Evolutionary conservation across 352 stramenopile genomes (phyloP), one percentile per base, ranked within the genome.

Genomic region (Pythium coloratum): DNA sequence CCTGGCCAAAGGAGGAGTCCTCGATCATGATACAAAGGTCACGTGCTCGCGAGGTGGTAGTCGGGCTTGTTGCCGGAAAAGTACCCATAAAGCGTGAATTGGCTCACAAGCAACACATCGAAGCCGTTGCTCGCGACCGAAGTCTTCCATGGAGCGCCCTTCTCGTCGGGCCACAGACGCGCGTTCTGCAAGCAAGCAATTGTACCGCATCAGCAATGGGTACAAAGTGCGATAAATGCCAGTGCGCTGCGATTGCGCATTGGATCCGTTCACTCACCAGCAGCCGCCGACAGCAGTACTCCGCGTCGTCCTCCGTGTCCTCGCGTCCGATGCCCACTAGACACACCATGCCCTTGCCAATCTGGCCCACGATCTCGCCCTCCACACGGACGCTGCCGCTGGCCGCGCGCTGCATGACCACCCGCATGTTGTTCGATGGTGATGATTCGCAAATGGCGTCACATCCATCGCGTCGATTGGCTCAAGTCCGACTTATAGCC

Each of bases 31-130:
- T 44, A 61, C 14, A 6, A 32, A 61, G 12, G 12, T 16, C 33
- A 69, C 81, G 62, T 80, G 94, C 88, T 96, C 20, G 86, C 77
- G 63, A 94, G 76, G 58, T 95, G 88, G 67, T 90, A 96, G 68
- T 96, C 86, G 26, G 88, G 88, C 50, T 94, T 96, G 78, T 96
- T 96, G 67, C 88, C 88, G 1, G 69, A 65, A 47, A 96, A 88
- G 66, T 86, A 91, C 14, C 84, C 85, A 64, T 92, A 78, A 46
- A 96, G 76, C 47, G 88, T 96, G 71, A 96, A 96, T 68, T 96
- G 88, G 66, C 86, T 95, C 59, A 96, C 85, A n/a, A 96, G 66
- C 44, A 96, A 67, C 70, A 96, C 81, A n/a, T 94, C 80, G 54
- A 78, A 84, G 55, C 77, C 82, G 36, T 88, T 89, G 36, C 54